Conservation (phyloP, 1,139 yeast genomes). For the Nadsonia starkeyi-henricii region DNA sequence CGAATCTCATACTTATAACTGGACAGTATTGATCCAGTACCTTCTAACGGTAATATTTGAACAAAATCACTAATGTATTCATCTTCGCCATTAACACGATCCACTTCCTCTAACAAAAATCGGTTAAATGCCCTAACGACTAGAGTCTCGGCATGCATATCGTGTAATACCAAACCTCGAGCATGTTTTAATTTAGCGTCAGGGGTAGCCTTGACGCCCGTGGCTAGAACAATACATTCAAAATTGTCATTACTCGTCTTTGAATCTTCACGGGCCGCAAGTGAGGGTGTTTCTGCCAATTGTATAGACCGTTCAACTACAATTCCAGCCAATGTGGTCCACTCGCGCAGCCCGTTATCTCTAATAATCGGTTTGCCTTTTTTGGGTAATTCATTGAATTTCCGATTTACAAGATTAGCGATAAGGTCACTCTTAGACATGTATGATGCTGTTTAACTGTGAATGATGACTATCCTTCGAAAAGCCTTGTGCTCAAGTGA, state of each 20-base stretch:
- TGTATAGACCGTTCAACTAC: constrained; percentile 28
- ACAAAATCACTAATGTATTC: constrained; percentile 1
- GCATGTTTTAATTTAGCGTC: constrained; percentile 25
- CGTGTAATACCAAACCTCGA: constrained; percentile 58
- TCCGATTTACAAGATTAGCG: constrained; percentile 21
- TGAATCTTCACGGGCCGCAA: constrained; percentile 7
- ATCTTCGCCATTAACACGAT: constrained; percentile 8
- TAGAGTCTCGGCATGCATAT: constrained; percentile 78
- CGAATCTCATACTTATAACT: constrained; percentile 22
- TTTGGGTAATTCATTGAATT: constrained; percentile 24
- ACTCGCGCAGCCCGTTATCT: constrained; percentile 55
- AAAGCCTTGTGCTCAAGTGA: too few species aligned
- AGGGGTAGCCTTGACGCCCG: constrained; percentile 77
- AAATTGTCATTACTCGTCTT: constrained; percentile 9
- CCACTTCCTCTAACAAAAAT: constrained; percentile 26
- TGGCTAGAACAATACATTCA: constrained; percentile 38
- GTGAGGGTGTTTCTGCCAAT: neutral
- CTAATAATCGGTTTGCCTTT: constrained; percentile 45
- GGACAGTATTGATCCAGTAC: neutral
- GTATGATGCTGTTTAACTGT: neutral
- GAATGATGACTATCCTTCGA: too few species aligned
- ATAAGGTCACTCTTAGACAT: constrained; percentile 14
- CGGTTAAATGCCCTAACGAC: constrained; percentile 55
- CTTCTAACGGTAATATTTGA: neutral
- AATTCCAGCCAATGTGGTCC: constrained; percentile 75